A percentile compares a stretch with the other conserved stretches of the same genome.
Evolutionary conservation across 106 monocot genomes (phyloP).

Genomic region (Hemerocallis citrina): DNA sequence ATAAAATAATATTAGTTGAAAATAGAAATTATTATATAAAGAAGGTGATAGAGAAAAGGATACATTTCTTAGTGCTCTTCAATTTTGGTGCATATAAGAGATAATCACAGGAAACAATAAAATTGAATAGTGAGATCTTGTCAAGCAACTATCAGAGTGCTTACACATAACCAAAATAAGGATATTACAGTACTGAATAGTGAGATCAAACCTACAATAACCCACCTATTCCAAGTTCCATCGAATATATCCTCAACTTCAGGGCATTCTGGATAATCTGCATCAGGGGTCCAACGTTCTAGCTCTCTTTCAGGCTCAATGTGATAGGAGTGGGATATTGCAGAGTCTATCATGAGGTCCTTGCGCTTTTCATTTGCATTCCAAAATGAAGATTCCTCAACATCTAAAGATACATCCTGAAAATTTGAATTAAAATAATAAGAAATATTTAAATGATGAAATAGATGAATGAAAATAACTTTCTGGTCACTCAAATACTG

Average conservation of each 20-base stretch:
- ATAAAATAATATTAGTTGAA: too few species aligned
- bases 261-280: constrained; percentile 57
- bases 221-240: constrained; percentile 64
- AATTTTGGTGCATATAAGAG: too few species aligned
- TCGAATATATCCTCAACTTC: constrained; percentile 86
- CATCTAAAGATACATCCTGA: constrained; percentile 63
- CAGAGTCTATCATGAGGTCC: constrained; percentile 86
- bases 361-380: constrained; percentile 40
- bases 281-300: constrained; percentile 79
- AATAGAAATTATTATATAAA: too few species aligned
- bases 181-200: too few species aligned
- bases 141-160: too few species aligned
- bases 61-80: too few species aligned
- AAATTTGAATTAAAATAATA: background rate
- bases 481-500: background rate
- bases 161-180: too few species aligned
- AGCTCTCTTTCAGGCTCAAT: constrained; percentile 77
- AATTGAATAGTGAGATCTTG: too few species aligned
- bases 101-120: too few species aligned
- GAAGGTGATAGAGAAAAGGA: too few species aligned
- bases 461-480: background rate
- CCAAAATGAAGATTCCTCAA: constrained; percentile 36
- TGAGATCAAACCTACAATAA: background rate
- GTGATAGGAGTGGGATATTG: constrained; percentile 72
- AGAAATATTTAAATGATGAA: background rate